A percentile compares a stretch with the other conserved stretches of the same genome.
Evolutionary conservation across 257 asterid species (phyloP).

Genomic region (Verbascum thapsus): DNA sequence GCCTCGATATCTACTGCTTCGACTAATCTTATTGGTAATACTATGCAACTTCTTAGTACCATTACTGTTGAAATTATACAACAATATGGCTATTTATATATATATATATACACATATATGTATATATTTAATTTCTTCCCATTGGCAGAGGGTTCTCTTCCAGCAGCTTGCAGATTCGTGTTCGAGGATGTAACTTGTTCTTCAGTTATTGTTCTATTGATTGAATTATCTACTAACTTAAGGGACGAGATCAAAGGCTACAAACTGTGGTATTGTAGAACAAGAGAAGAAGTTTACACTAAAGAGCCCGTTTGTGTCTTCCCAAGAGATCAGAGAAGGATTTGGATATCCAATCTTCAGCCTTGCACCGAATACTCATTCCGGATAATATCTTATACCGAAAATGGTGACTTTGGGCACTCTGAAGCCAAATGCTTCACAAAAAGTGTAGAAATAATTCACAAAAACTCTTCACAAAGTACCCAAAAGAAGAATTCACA

Average conservation of each 20-base stretch:
- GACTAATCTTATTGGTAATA: slow-evolving; percentile 44
- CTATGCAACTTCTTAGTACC: slow-evolving; percentile 21
- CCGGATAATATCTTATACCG: slow-evolving; percentile 67
- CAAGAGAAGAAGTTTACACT: slow-evolving; percentile 66
- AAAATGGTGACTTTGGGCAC: slow-evolving; percentile 70
- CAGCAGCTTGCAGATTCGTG: slow-evolving; percentile 84
- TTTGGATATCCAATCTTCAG: slow-evolving; percentile 73
- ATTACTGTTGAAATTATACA: slow-evolving; percentile 23
- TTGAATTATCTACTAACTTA: slow-evolving; percentile 54
- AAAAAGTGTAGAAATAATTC: slow-evolving; percentile 66
- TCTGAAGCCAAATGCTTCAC: slow-evolving; percentile 85
- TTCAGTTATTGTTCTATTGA: slow-evolving; percentile 67
- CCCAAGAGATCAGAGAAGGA: slow-evolving; percentile 74
- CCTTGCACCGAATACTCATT: slow-evolving; percentile 83
- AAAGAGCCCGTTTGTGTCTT: slow-evolving; percentile 70
- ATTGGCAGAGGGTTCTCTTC: slow-evolving; percentile 74
- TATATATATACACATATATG: too few relatives aligned
- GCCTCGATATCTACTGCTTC: slow-evolving; percentile 40
- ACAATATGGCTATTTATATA: too few relatives aligned
- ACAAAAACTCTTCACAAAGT: slow-evolving; percentile 42
- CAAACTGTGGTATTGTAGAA: slow-evolving; percentile 84
- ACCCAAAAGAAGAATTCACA: slow-evolving; percentile 48
- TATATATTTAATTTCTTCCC: slow-evolving; percentile 24
- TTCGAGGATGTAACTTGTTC: slow-evolving; percentile 75
- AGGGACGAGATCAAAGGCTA: slow-evolving; percentile 64